Base-by-base conservation (phyloP, 768 basidiomycete genomes). In the Austroboletus festivus region DNA sequence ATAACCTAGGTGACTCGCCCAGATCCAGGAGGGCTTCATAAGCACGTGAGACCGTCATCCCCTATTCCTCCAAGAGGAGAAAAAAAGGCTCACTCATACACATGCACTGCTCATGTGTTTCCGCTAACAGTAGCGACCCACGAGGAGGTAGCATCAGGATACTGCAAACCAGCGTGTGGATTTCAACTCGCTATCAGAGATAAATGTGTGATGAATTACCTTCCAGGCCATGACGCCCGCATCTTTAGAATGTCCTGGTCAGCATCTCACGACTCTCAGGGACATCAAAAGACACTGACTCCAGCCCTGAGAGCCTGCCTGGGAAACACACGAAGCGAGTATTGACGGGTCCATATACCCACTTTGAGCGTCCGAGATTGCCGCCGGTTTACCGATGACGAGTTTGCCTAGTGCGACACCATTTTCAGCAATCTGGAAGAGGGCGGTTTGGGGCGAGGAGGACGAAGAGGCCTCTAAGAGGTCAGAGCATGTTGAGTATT, bases 281-380 rank as follows among this genome's bases (percentile, higher is more conserved):
- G 15, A 35, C 34, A 19, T n/a, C 3, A 19, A 37, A 5, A 18
- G 19, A n/a, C n/a, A 70, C 83, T 67, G 51, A 83, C 82, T 76
- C 87, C 87, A 89, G 23, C 85, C 86, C 49, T 75, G 49, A n/a
- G 54, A 58, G 54, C 80, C 77, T 0, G 83, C 88, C 63, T 82
- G 70, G 16, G 72, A 56, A 24, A 89, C 68, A 59, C 89, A 90
- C 3, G 65, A 63, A 0, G 81, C 76, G 18, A 90, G 71, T 15
- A 76, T 77, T 2, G 73, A 63, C 2, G 83, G 72, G 28, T 67
- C 70, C 55, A 90, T 82, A 67, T 77, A 88, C 7, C 84, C 76
- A 42, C 43, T 70, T 1, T 28, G 12, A 28, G 79, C 77, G 22
- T 75, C 74, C 3, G 57, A 58, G 1, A 61, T 28, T 21, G 64